Evolutionary conservation across 768 basidiomycete genomes (phyloP), one percentile per base, ranked within the genome.

Genomic region (Hortiboletus flavorubellus): DNA sequence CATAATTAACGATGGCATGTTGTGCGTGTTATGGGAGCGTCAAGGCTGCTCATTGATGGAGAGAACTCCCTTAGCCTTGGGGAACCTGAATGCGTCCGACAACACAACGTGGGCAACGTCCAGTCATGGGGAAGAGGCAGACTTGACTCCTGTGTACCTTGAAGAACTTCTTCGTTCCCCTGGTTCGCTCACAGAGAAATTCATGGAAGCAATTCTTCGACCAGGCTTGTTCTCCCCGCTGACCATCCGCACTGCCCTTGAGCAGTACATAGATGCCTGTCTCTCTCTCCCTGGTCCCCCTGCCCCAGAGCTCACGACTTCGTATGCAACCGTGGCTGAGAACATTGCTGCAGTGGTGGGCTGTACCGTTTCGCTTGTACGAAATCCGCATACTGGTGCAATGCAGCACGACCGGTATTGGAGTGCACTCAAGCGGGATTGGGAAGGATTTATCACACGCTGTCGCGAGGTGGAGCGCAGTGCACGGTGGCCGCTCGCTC

Each of bases 391-490:
- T 56, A 93, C 91, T 3, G 93, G 93, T 15, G 87, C 86, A 37
- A 78, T 84, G 44, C 85, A 88, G 59, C 79, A 92, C 65, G 82
- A 84, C 43, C 86, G 84, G 42, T 93, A 92, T 66, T 88, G 91
- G 84, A 87, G 82, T 61, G 85, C 87, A 0, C 71, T 97, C 62
- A 94, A 91, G 69, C 76, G 90, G 44, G 94, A 98, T 63, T 98
- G 96, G 95, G 90, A 98, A 65, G 93, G 95, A 4, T 95, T 98
- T 64, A 85, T 95, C 57, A 89, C 94, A 8, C 81, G 91, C 53
- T 94, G 92, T 65, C 83, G 89, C 50, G 92, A 93, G 59, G 78
- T 94, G n/a, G 95, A 97, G 72, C 86, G 90, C 41, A 84, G 84
- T 57, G 89, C 87, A 34, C 81, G 90, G 42, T 87, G 89, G 83